Base-by-base conservation (phyloP, 2,329 filamentous ascomycete species). In the Aspergillus ustus region DNA sequence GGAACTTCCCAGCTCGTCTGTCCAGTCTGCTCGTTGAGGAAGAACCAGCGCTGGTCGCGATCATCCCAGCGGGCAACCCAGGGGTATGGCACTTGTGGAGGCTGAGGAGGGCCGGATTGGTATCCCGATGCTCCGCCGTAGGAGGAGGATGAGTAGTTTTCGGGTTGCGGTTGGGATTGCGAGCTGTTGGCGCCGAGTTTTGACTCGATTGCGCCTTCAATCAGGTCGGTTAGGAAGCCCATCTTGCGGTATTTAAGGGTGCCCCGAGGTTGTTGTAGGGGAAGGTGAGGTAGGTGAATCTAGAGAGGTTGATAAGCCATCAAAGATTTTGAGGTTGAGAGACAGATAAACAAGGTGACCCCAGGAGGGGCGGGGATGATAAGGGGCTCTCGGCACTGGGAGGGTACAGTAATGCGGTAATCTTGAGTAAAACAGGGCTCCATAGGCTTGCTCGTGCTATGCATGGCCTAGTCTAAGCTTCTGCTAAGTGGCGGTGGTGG, bases 1-100 rank as follows among this genome's bases (percentile, higher is more conserved):
- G 79, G 79, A 51, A 72, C 70, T 31, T 81, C 71, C 64, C 74
- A 79, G 49, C 71, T 78, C 19, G 75, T 73, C 67, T 82, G 74
- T 44, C 80, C 80, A 22, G 75, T 83, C 65, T 81, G 72, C 57
- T 79, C 73, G 70, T 83, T 83, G 63, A 82, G 70, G 71, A 77
- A 83, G 68, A 78, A 68, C 73, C 77, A 82, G 66, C 79, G 75
- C 43, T 73, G 64, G 22, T 75, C 74, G 56, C 71, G 72, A 22
- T 73, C 70, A 52, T 81, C 77, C 78, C 78, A 83, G 53, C 76
- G 75, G n/a, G 80, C 72, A 49, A 75, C 66, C 81, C 81, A 83
- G 17, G 80, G 80, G 37, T 72, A 73, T 8, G 79, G 77, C 9
- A 64, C 60, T 43, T 61, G 68, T 4, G 59, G 48, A 6, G 52